Conservation (phyloP, 768 basidiomycete species). For the Boletus sp. region DNA sequence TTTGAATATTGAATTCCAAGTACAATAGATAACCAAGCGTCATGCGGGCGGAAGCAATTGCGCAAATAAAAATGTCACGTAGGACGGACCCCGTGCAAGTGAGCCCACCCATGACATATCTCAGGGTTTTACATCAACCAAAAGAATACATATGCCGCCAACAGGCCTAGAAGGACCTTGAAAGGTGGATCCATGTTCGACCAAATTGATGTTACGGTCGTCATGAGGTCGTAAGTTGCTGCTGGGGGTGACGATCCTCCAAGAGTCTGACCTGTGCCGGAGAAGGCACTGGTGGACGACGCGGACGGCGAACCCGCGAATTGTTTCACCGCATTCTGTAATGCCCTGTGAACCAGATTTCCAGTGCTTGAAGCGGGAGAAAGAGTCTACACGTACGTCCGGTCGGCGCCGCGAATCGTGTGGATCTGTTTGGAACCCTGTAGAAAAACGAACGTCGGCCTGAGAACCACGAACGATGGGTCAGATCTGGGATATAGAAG, state of each 20-base stretch:
- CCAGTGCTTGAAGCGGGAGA: constrained; percentile 1
- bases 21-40: background rate
- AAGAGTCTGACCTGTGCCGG: constrained; percentile 73
- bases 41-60: background rate
- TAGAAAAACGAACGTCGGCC: constrained; percentile 85
- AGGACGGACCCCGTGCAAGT: background rate
- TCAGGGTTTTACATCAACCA: constrained; percentile 36
- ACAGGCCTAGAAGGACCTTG: constrained; percentile 59
- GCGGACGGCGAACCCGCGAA: constrained; percentile 43
- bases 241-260: constrained; percentile 46
- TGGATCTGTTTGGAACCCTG: constrained; percentile 67
- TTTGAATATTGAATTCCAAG: background rate
- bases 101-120: background rate
- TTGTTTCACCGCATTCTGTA: constrained; percentile 57
- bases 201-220: constrained; percentile 37
- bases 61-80: background rate
- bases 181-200: constrained; percentile 63
- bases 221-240: constrained; percentile 33
- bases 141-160: constrained; percentile 62
- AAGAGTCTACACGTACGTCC: constrained; percentile 42
- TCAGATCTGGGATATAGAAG: background rate
- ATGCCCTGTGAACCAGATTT: constrained; percentile 40
- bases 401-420: constrained; percentile 71
- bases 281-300: constrained; percentile 48
- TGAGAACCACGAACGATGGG: constrained; percentile 23